phyloP scores from a whole-genome alignment of 768 basidiomycete genomes.

The Leccinum subtestaceum region DNA sequence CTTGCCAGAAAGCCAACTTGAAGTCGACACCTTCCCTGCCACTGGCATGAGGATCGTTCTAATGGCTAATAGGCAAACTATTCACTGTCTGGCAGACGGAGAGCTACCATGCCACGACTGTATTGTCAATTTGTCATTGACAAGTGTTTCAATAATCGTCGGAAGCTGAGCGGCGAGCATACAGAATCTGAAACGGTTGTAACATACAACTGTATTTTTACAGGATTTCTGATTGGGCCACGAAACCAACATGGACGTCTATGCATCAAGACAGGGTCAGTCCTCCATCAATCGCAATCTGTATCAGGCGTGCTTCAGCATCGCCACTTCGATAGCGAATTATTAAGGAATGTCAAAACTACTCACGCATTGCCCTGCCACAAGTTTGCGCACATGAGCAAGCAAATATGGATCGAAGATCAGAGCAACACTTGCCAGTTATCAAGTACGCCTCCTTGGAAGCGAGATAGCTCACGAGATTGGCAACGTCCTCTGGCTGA shows the following conservation, averaged over 20 bases:
- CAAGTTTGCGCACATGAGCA: background rate
- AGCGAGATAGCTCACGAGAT: conserved; percentile 36
- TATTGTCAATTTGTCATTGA: background rate
- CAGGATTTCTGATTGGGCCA: background rate
- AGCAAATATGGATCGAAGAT: background rate
- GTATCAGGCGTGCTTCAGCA: background rate
- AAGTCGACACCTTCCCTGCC: too few relatives aligned
- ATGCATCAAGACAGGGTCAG: background rate
- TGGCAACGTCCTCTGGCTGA: conserved; percentile 35
- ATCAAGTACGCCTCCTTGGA: conserved; percentile 37
- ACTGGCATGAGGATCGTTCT: too few relatives aligned
- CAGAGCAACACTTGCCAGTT: conserved; percentile 26
- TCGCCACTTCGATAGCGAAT: background rate
- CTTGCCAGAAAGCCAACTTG: too few relatives aligned
- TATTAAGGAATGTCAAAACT: background rate
- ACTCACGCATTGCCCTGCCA: background rate
- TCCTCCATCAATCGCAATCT: background rate
- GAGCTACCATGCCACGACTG: background rate
- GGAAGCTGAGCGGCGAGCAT: background rate
- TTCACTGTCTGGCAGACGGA: background rate
- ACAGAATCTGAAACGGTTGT: too few relatives aligned
- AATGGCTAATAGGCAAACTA: background rate
- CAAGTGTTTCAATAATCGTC: background rate
- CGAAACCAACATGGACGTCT: background rate
- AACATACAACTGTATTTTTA: background rate